Evolutionary conservation across 257 asterid species (phyloP).

Genomic region (Nicotiana tomentosiformis): DNA sequence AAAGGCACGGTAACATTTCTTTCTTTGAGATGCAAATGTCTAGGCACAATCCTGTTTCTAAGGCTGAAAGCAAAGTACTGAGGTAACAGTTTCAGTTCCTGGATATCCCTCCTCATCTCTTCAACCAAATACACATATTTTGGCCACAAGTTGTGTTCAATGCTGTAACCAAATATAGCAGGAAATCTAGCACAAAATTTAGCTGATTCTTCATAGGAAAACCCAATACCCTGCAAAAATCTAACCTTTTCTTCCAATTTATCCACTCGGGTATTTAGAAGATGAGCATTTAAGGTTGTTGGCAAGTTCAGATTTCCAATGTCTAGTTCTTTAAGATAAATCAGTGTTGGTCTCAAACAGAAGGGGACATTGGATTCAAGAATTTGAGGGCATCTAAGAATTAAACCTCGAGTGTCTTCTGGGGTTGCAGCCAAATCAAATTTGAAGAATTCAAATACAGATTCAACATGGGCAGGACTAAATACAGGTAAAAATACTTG

Average conservation of each 20-base stretch:
- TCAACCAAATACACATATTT: slow-evolving; percentile 24
- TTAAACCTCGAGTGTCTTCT: slow-evolving; percentile 27
- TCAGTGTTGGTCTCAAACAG: slow-evolving; percentile 26
- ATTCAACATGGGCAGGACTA: slow-evolving; percentile 4
- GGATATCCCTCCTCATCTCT: slow-evolving; percentile 19
- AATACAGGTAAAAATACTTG: slow-evolving; percentile 17
- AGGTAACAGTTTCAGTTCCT: slow-evolving; percentile 25
- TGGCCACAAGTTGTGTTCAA: slow-evolving; percentile 23
- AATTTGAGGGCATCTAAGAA: slow-evolving; percentile 27
- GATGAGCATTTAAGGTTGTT: slow-evolving; percentile 28
- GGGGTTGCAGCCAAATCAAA: slow-evolving; percentile 24
- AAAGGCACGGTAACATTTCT: slow-evolving; percentile 17
- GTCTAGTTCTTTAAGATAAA: slow-evolving; percentile 22
- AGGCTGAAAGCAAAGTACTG: slow-evolving; percentile 33
- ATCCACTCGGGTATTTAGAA: slow-evolving; percentile 25
- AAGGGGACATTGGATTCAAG: slow-evolving; percentile 26
- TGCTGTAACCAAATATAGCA: slow-evolving; percentile 31
- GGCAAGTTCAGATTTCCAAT: slow-evolving; percentile 24
- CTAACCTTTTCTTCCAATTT: slow-evolving; percentile 22
- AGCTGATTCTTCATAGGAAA: slow-evolving; percentile 23
- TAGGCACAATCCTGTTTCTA: slow-evolving; percentile 25
- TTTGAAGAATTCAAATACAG: slow-evolving; percentile 19
- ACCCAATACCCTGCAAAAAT: slow-evolving; percentile 20
- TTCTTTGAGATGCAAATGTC: slow-evolving; percentile 28
- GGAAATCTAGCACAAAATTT: slow-evolving; percentile 26